Percentiles rank a stretch among this genome's conserved stretches.
phyloP scores from a whole-genome alignment of 2,329 filamentous ascomycete genomes.

The Fusarium sacchari region DNA sequence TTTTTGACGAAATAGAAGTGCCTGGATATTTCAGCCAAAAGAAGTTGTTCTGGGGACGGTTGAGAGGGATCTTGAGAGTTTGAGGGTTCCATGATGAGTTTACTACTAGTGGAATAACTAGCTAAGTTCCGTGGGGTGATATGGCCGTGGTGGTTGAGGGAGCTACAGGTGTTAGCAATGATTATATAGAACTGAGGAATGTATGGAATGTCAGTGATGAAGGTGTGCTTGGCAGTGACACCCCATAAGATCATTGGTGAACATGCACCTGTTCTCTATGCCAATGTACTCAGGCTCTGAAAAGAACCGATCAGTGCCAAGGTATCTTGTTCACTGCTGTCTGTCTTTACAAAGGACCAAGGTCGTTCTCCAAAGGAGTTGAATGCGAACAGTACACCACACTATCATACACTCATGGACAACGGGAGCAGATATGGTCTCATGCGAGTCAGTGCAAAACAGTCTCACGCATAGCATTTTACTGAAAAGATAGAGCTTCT shows the following conservation, averaged over 20 bases:
- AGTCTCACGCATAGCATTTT: neutral
- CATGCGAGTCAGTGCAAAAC: too few relatives aligned
- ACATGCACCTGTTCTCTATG: neutral
- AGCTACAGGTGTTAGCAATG: neutral
- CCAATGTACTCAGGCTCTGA: neutral
- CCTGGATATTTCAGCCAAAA: neutral
- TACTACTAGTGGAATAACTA: too few relatives aligned
- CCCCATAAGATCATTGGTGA: neutral
- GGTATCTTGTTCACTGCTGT: fast-evolving
- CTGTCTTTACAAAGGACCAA: fast-evolving
- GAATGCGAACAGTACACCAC: fast-evolving
- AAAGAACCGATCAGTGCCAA: fast-evolving
- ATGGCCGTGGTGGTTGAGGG: neutral
- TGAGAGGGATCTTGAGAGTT: neutral
- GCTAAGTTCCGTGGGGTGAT: neutral
- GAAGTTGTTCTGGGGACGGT: neutral
- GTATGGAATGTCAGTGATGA: fast-evolving
- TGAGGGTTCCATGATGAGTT: neutral
- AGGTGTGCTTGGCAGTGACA: fast-evolving
- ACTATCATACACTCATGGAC: too few relatives aligned
- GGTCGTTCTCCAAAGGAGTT: fast-evolving
- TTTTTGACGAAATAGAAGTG: neutral
- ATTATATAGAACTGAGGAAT: neutral
- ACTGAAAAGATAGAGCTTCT: neutral
- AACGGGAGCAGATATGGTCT: too few relatives aligned